Conservation (phyloP, 23 red algal genomes). For the Gracilaria domingensis region DNA sequence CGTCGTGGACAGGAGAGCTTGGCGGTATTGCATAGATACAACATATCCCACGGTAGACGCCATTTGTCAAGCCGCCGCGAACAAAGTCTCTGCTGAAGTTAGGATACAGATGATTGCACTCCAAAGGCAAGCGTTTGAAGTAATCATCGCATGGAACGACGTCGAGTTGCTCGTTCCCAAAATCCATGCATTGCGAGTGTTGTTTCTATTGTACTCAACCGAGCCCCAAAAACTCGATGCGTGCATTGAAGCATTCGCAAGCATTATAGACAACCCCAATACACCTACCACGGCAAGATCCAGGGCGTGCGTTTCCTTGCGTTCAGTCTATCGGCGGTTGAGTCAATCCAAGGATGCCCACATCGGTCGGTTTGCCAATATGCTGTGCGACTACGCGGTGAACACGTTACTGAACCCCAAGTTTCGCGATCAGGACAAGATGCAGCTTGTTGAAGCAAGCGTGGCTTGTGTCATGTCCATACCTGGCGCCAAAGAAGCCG, state of each 20-base stretch:
- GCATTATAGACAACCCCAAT: constrained; percentile 2
- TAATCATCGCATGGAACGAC: not conserved
- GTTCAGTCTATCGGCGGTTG: constrained; percentile 34
- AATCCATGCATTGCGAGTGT: constrained; percentile 38
- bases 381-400: constrained; percentile 46
- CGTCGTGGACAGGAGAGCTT: constrained; percentile 19
- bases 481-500: constrained; percentile 21
- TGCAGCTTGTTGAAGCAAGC: constrained; percentile 57
- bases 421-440: constrained; percentile 48
- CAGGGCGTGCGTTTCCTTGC: constrained; percentile 47
- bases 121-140: constrained; percentile 22
- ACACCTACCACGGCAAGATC: constrained; percentile 14
- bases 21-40: constrained; percentile 16
- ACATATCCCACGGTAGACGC: not conserved
- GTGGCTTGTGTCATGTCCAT: constrained; percentile 38
- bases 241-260: constrained; percentile 38
- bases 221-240: constrained; percentile 20
- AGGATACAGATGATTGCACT: not conserved
- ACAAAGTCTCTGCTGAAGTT: not conserved
- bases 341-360: not conserved
- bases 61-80: not conserved
- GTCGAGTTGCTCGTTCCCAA: constrained; percentile 24
- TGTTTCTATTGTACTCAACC: constrained; percentile 26
- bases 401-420: constrained; percentile 17
- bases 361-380: constrained; percentile 16